Conservation (phyloP, 139 green algal species). For the Haematococcus sp. region DNA sequence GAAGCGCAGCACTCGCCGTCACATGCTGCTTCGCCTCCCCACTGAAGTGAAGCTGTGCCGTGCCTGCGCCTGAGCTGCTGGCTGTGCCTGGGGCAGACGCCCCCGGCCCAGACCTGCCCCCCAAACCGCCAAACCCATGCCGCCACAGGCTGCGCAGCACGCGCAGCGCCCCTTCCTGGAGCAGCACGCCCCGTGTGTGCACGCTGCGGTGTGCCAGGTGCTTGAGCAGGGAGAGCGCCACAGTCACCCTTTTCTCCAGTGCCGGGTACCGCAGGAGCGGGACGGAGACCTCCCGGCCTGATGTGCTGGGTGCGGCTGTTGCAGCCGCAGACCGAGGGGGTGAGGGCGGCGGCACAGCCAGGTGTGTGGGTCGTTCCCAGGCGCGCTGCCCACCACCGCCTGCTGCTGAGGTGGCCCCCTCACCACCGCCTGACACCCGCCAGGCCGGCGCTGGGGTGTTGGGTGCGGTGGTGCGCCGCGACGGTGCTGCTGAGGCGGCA, state of each 20-base stretch:
- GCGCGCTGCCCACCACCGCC: not conserved
- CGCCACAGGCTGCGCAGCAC: conserved; percentile 30
- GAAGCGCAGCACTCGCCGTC: conserved; percentile 32
- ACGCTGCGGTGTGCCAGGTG: conserved; percentile 33
- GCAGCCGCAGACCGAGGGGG: not conserved
- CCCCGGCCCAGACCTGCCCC: not conserved
- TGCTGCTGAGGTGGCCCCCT: not conserved
- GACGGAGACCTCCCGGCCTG: not conserved
- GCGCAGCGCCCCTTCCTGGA: conserved; percentile 23
- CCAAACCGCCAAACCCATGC: not conserved
- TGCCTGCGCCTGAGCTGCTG: not conserved
- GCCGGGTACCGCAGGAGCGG: not conserved
- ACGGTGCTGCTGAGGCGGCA: not conserved
- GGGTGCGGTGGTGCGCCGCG: not conserved
- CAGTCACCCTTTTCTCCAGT: conserved; percentile 11
- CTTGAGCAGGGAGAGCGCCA: conserved; percentile 40
- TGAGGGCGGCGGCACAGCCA: too few relatives aligned
- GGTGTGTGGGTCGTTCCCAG: too few relatives aligned
- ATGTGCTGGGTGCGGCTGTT: not conserved
- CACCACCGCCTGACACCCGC: not conserved
- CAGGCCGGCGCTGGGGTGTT: not conserved
- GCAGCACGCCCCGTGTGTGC: conserved; percentile 15
- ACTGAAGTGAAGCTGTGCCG: not conserved
- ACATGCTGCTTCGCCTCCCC: conserved; percentile 1
- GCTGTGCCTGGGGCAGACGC: not conserved